A percentile compares a stretch with the other conserved stretches of the same genome.
phyloP scores from a whole-genome alignment of 176 grass and related monocot species.

The Zoysia japonica region DNA sequence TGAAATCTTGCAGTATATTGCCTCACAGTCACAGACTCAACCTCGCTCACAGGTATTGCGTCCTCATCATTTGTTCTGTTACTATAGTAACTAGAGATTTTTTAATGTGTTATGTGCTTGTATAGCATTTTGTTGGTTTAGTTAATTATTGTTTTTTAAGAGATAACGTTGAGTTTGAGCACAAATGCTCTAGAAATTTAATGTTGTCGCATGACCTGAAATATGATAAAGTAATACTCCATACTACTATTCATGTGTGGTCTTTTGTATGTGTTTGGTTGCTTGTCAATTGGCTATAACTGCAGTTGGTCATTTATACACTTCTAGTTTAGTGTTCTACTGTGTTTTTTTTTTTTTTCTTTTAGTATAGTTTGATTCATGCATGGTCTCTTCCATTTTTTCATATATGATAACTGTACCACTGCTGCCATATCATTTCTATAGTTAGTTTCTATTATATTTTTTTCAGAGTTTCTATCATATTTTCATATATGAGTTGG shows the following conservation, averaged over 20 bases:
- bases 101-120: background rate
- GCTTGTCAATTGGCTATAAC: background rate
- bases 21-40: slow-evolving; percentile 52
- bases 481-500: background rate
- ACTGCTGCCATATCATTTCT: background rate
- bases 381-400: background rate
- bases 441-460: background rate
- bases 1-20: slow-evolving; percentile 82
- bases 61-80: background rate
- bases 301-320: background rate
- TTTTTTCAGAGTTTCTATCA: background rate
- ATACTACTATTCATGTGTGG: background rate
- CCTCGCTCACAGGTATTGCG: slow-evolving; percentile 43
- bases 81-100: background rate
- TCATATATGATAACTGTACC: background rate
- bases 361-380: background rate
- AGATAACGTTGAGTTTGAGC: background rate
- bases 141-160: background rate
- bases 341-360: background rate
- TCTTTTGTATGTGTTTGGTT: background rate
- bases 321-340: background rate
- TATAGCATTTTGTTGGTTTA: slow-evolving; percentile 2
- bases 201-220: no score
- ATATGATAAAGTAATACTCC: no score
- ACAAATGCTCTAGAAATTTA: no score